Conservation (phyloP, 352 stramenopile genomes). For the Globisporangium canariense region DNA sequence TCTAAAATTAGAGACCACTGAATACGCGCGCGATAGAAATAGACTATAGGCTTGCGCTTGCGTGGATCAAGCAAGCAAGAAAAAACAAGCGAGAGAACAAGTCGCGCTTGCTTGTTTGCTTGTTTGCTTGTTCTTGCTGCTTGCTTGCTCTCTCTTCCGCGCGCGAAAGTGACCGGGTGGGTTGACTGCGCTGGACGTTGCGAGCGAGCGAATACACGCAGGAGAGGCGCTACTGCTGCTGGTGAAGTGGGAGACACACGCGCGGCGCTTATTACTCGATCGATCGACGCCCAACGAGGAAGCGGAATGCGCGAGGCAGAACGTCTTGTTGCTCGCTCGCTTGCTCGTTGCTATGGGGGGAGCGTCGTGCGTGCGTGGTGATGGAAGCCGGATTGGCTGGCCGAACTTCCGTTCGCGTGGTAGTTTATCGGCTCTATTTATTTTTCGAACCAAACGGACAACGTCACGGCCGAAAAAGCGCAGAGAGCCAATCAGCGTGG, state of each 20-base stretch:
- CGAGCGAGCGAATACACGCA: background rate
- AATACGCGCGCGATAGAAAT: slow-evolving; percentile 1
- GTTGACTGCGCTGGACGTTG: slow-evolving; percentile 5
- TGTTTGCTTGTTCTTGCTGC: background rate
- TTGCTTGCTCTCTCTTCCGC: slow-evolving; percentile 10
- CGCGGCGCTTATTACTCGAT: background rate
- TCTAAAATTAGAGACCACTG: background rate
- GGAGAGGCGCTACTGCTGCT: background rate
- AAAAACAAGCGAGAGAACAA: background rate
- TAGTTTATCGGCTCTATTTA: background rate
- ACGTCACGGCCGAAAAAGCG: background rate
- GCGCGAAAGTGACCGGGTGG: background rate
- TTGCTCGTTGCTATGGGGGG: slow-evolving; percentile 2
- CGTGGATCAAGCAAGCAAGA: background rate
- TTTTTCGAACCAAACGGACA: slow-evolving; percentile 4
- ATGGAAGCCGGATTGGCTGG: background rate
- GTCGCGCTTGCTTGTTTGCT: background rate
- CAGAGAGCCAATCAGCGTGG: background rate
- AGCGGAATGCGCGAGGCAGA: background rate
- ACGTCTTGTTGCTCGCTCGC: background rate
- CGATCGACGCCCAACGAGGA: slow-evolving; percentile 4
- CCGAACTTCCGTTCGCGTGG: background rate
- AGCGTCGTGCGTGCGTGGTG: background rate
- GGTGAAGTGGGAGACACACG: background rate
- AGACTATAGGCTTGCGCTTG: slow-evolving; percentile 1